phyloP scores from a whole-genome alignment of 768 basidiomycete genomes.

The Boletellus ananas region DNA sequence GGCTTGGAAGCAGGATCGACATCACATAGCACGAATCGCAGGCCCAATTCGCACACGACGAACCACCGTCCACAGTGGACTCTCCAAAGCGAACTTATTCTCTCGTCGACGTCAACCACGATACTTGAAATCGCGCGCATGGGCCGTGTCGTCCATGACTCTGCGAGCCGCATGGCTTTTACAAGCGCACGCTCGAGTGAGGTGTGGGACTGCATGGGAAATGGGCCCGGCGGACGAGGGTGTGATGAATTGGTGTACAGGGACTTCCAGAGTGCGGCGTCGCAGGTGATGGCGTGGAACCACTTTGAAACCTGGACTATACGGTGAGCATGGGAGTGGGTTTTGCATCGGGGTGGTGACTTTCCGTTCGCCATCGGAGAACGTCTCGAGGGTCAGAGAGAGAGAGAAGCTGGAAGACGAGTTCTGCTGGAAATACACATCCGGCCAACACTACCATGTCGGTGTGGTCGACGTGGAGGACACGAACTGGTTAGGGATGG shows the following conservation, averaged over 20 bases:
- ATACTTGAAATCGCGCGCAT: background rate
- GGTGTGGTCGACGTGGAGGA: too few relatives aligned
- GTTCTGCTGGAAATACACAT: background rate
- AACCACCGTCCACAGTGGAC: constrained; percentile 5
- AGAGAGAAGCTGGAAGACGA: background rate
- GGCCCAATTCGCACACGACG: background rate
- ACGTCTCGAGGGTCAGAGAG: background rate
- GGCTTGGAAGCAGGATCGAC: background rate
- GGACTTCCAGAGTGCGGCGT: background rate
- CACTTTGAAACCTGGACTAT: constrained; percentile 5
- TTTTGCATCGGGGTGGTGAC: background rate
- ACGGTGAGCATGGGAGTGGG: background rate
- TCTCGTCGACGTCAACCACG: background rate
- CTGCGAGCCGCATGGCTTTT: background rate
- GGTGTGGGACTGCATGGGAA: background rate
- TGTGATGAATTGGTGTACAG: background rate
- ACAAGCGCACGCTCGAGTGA: constrained; percentile 3
- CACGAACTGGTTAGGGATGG: too few relatives aligned
- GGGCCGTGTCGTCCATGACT: constrained; percentile 2
- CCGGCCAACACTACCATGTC: too few relatives aligned
- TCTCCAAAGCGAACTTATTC: too few relatives aligned
- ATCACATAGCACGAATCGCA: constrained; percentile 1
- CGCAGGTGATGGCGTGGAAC: background rate
- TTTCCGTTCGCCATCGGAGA: background rate
- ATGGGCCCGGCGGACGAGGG: background rate